Evolutionary conservation across 768 basidiomycete species (phyloP).

Genomic region (Coprinopsis sp.): DNA sequence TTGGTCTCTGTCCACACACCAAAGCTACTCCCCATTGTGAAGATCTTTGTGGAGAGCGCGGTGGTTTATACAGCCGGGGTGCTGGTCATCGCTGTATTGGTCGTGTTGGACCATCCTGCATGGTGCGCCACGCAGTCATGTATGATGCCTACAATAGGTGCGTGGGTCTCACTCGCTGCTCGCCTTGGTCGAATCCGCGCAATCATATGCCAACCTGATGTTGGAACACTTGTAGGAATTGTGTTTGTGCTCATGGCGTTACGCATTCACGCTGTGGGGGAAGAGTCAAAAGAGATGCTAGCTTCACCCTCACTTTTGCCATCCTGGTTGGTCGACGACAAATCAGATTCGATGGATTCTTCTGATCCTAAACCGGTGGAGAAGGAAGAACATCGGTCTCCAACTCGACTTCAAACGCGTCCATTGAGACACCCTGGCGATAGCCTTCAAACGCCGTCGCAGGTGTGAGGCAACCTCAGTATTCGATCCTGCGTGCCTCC

Average conservation of each 20-base stretch:
- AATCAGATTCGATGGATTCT: no score
- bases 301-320: slow-evolving; percentile 5
- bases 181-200: no score
- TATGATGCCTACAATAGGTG: slow-evolving; percentile 27
- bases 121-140: slow-evolving; percentile 23
- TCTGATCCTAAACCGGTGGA: no score
- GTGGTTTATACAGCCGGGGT: slow-evolving; percentile 27
- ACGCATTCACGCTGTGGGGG: slow-evolving; percentile 20
- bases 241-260: slow-evolving; percentile 30
- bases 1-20: slow-evolving; percentile 6
- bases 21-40: slow-evolving; percentile 19
- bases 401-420: no score
- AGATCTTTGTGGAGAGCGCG: slow-evolving; percentile 29
- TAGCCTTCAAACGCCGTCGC: no score
- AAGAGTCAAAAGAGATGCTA: neutral
- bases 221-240: slow-evolving; percentile 18
- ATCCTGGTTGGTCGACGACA: neutral
- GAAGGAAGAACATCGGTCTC: no score
- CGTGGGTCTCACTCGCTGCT: neutral
- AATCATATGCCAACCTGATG: neutral
- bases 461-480: no score
- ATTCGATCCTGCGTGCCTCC: no score
- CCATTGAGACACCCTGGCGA: no score
- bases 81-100: slow-evolving; percentile 24
- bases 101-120: slow-evolving; percentile 19